Base-by-base conservation (phyloP, 208 protist species). In the Herpetomonas samuelpessoai region DNA sequence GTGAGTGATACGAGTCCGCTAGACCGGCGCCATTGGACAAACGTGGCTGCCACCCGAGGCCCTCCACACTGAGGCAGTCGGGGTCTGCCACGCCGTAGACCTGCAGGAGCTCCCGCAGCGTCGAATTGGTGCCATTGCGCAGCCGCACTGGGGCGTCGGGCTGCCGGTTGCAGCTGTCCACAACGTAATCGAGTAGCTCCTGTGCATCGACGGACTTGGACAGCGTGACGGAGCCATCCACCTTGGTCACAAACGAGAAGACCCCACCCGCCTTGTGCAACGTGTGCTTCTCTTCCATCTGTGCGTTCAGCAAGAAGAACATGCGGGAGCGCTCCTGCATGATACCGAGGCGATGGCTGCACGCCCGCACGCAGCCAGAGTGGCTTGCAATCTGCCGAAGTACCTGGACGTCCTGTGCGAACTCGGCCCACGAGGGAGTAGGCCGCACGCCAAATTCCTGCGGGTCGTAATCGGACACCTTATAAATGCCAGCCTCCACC, bases 291-390 rank as follows among this genome's bases (percentile, higher is more conserved):
- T 92, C 85, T 57, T 95, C 88, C 63, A 93, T 87, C 60, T 94
- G 84, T 2, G 83, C 78, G 61, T 96, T 96, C 46, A 95, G 84
- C 19, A 93, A 57, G 57, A 93, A 93, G 59, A 95, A 94, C 83
- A 97, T 95, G 55, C 86, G 70, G n/a, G 85, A 93, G 27, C 86
- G 89, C 68, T 95, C 86, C 67, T 97, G 86, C 62, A 97, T 92
- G 72, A 97, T 97, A 48, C 87, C 88, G 25, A 97, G 75, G 19
- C 91, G 83, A 50, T 97, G 87, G 25, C 74, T 73, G 60, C 91
- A 97, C 7, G 88, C 86, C 14, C 76, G 82, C 25, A 86, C 76
- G 59, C 85, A 93, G 25, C 56, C 57, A 9, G 75, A 81, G 71
- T 95, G 81, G 38, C 80, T 76, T 48, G 91, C 81, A 24, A 84